Evolutionary conservation across 768 basidiomycete species (phyloP).

Genomic region (Clitopilus passeckerianus): DNA sequence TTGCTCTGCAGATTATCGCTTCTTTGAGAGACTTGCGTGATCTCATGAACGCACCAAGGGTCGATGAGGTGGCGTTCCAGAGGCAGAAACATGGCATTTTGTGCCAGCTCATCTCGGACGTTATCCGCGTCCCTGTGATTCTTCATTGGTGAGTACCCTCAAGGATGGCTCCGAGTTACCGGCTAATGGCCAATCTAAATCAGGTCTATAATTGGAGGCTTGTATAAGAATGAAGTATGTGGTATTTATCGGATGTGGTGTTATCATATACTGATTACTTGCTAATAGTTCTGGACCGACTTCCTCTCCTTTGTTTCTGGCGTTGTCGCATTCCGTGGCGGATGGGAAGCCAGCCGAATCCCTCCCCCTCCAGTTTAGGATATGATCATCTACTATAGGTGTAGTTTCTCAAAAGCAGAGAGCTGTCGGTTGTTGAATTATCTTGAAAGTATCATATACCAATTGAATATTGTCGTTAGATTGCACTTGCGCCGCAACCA

Average conservation of each 20-base stretch:
- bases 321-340: background rate
- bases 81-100: background rate
- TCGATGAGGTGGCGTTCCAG: background rate
- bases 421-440: no score
- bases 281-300: background rate
- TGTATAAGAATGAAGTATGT: background rate
- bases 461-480: background rate
- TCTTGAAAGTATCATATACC: no score
- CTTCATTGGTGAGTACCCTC: background rate
- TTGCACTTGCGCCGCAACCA: background rate
- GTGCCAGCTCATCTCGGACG: background rate
- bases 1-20: background rate
- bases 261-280: background rate
- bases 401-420: background rate
- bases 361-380: background rate
- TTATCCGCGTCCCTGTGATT: background rate
- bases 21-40: background rate
- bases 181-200: background rate
- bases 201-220: background rate
- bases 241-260: background rate
- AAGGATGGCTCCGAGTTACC: background rate
- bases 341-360: background rate
- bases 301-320: background rate
- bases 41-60: background rate
- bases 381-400: background rate